Base-by-base conservation (phyloP, 2,329 filamentous ascomycete genomes). In the Daldinia sp. region DNA sequence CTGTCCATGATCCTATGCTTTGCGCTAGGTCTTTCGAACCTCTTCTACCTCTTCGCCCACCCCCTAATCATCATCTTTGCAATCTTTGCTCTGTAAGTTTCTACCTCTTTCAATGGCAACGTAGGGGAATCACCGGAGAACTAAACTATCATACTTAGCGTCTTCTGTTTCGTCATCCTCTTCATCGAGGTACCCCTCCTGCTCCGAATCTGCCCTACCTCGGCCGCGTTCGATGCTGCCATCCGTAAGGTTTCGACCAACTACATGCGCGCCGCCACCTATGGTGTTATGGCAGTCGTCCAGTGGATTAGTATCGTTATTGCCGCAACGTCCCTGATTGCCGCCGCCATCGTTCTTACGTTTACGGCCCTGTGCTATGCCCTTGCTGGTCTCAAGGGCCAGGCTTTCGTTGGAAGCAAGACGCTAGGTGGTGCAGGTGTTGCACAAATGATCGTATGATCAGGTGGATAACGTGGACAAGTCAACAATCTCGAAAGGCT, bases 181-280 rank as follows among this genome's bases (percentile, higher is more conserved):
- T 95, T 95, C 79, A 85, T 94, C 75, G 92, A 99, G 78, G 90
- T 99, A 15, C 95, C 95, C 25, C 89, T 98, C 62, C 91, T 99
- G 60, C 89, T 99, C 65, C 92, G 95, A 79, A 97, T 99, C 81
- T 99, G 95, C 82, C 95, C 95, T 61, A 99, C 95, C 4, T 98
- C 94, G 11, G 79, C 89, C 68, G 88, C 86, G 68, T 99, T 99
- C 81, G 95, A 99, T 78, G 82, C 81, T 69, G 90, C 93, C 76
- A 94, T 99, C 78, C 93, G 94, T 79, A 90, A 87, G 74, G 92
- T 99, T 82, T 93, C 93, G 67, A 96, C 94, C 62, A 98, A 97
- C 83, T 98, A 94, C 82, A 96, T 95, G 89, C 93, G 95, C 79
- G 94, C 94, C 17, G 90, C 83, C 60, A 90, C 96, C 75, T 99